Conservation (phyloP, 2,329 filamentous ascomycete genomes). For the Paecilomyces dactylethromorphus region DNA sequence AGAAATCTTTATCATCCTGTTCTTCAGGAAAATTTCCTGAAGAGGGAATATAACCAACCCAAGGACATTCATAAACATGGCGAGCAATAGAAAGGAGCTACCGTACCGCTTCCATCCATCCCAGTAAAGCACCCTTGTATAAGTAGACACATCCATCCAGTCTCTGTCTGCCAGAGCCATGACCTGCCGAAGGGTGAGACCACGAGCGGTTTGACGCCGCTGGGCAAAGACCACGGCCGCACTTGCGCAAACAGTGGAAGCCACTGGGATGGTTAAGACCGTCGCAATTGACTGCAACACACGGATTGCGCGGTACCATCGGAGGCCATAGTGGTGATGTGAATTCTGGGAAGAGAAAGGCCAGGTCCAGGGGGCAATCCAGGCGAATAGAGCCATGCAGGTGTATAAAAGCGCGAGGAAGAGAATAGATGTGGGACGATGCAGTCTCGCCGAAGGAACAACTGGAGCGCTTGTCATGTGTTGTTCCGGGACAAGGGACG, state of each 20-base stretch:
- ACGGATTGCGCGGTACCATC: conserved; percentile 8
- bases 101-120: neutral
- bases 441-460: neutral
- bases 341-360: neutral
- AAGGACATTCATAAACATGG: neutral
- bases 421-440: neutral
- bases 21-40: neutral
- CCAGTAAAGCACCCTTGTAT: neutral
- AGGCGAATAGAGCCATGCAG: neutral
- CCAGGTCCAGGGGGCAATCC: neutral
- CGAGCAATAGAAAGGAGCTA: neutral
- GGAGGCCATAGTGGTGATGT: neutral
- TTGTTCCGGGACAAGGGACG: neutral
- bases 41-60: neutral
- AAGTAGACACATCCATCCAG: neutral
- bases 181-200: neutral
- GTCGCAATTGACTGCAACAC: conserved; percentile 13
- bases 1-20: neutral
- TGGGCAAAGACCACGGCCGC: conserved; percentile 6
- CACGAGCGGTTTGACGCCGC: neutral
- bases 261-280: conserved; percentile 15
- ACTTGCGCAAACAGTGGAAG: conserved; percentile 14
- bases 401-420: neutral
- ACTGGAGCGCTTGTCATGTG: too few species aligned
- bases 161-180: neutral